A percentile compares a stretch with the other conserved stretches of the same genome.
phyloP scores from a whole-genome alignment of 148 eudicot species.

The Cornus florida region DNA sequence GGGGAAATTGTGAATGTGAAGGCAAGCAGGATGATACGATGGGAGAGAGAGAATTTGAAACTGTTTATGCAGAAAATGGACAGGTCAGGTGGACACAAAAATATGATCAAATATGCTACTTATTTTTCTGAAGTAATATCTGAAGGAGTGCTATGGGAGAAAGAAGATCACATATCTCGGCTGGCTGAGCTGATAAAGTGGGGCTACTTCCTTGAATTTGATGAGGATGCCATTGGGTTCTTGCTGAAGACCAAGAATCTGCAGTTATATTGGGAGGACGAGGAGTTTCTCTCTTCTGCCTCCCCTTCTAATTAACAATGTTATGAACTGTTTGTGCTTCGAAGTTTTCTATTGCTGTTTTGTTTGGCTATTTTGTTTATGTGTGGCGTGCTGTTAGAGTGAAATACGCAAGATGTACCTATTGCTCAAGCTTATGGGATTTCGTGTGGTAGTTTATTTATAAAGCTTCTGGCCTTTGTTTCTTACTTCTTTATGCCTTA shows the following conservation, averaged over 20 bases:
- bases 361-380: background rate
- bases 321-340: background rate
- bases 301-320: constrained; percentile 28
- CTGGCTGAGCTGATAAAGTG: constrained; percentile 55
- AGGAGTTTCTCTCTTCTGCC: constrained; percentile 43
- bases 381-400: background rate
- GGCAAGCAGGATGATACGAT: constrained; percentile 40
- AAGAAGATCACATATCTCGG: constrained; percentile 31
- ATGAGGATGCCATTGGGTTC: constrained; percentile 48
- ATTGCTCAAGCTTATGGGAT: background rate
- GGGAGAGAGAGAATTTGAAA: constrained; percentile 44
- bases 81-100: constrained; percentile 24
- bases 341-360: background rate
- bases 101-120: constrained; percentile 46
- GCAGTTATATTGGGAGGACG: constrained; percentile 52
- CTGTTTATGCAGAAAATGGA: constrained; percentile 42
- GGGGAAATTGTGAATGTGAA: constrained; percentile 37
- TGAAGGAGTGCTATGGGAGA: constrained; percentile 60
- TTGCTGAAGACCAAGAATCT: constrained; percentile 60
- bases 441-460: background rate
- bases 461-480: background rate
- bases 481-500: background rate
- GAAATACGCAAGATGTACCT: background rate
- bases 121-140: constrained; percentile 50
- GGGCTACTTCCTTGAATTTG: constrained; percentile 49